These are phyloP conservation scores for Porogramme epimiltina DNA, from an alignment of 1,284 basidiomycete species.

Conservation along the genomic window DNA sequence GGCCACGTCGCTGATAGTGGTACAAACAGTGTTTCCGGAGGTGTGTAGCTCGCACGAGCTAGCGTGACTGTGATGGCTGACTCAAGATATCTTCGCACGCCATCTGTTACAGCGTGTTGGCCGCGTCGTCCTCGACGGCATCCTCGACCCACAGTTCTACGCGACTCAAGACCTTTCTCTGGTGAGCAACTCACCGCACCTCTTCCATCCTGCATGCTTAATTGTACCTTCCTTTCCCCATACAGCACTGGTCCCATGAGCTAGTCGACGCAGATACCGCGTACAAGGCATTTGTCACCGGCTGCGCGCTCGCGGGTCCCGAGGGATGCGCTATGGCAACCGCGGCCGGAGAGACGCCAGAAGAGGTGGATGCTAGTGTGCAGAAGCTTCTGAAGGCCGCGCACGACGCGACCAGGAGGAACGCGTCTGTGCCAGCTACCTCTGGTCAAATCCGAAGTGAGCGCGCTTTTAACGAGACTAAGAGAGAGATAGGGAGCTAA, in stretches of 20 bases:
- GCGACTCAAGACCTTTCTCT: conserved; percentile 2
- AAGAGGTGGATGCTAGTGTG: conserved; percentile 7
- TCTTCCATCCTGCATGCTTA: not conserved
- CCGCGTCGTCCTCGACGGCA: conserved; percentile 15
- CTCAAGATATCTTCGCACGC: not conserved
- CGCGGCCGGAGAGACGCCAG: not conserved
- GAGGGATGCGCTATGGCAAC: conserved; percentile 10
- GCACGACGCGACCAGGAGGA: conserved; percentile 6
- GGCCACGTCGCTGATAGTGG: not conserved
- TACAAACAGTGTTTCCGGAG: conserved; percentile 14
- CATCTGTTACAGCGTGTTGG: conserved; percentile 13
- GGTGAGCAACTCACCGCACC: too few relatives aligned
- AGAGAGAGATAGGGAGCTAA: too few relatives aligned
- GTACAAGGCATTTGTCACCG: conserved; percentile 15
- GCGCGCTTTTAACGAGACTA: not conserved
- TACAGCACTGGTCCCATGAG: not conserved
- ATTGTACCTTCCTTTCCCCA: too few relatives aligned
- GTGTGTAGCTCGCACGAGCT: not conserved
- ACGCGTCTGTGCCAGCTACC: conserved; percentile 6
- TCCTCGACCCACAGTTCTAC: conserved; percentile 6
- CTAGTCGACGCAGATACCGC: not conserved
- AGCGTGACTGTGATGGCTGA: too few relatives aligned
- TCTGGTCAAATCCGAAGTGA: conserved; percentile 9
- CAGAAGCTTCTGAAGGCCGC: conserved; percentile 9
- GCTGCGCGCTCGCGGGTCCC: conserved; percentile 19